phyloP scores from a whole-genome alignment of 805 yeast genomes.

The Wickerhamomyces silvicola region DNA sequence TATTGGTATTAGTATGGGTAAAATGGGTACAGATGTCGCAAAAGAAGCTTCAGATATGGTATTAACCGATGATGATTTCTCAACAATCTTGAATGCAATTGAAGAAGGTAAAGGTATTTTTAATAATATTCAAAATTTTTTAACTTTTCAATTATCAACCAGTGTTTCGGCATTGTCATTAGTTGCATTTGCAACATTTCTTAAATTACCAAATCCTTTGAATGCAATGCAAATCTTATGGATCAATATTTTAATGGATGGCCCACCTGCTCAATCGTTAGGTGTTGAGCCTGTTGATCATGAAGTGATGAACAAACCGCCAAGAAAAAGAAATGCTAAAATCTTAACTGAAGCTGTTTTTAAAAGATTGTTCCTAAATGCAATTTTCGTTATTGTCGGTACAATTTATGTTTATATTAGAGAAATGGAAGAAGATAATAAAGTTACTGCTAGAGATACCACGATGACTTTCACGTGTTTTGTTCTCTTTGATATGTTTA shows the following conservation, averaged over 20 bases:
- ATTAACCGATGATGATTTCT: constrained; percentile 92
- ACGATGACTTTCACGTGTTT: constrained; percentile 99
- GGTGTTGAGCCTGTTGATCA: constrained; percentile 98
- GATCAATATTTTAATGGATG: constrained; percentile 98
- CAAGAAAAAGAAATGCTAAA: constrained; percentile 80
- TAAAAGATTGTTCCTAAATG: constrained; percentile 69
- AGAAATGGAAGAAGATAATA: constrained; percentile 75
- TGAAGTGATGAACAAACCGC: constrained; percentile 94
- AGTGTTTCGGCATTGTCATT: constrained; percentile 91
- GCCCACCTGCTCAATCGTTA: constrained; percentile 96
- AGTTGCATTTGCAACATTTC: constrained; percentile 80
- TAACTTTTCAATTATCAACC: constrained; percentile 93
- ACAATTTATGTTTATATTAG: constrained; percentile 80
- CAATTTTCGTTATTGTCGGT: constrained; percentile 71
- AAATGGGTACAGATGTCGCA: constrained; percentile 95
- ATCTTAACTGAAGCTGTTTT: constrained; percentile 69
- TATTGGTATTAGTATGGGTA: constrained; percentile 92
- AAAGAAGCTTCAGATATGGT: constrained; percentile 99
- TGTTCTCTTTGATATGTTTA: constrained; percentile 94
- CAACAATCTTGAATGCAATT: constrained; percentile 87
- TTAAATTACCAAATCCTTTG: constrained; percentile 86
- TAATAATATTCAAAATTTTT: constrained; percentile 88
- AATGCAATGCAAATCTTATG: constrained; percentile 98
- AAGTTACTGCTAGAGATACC: constrained; percentile 89
- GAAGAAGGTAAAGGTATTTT: constrained; percentile 98